Evolutionary conservation across 2,329 filamentous ascomycete genomes (phyloP).

Genomic region (Zymoseptoria pseudotritici): DNA sequence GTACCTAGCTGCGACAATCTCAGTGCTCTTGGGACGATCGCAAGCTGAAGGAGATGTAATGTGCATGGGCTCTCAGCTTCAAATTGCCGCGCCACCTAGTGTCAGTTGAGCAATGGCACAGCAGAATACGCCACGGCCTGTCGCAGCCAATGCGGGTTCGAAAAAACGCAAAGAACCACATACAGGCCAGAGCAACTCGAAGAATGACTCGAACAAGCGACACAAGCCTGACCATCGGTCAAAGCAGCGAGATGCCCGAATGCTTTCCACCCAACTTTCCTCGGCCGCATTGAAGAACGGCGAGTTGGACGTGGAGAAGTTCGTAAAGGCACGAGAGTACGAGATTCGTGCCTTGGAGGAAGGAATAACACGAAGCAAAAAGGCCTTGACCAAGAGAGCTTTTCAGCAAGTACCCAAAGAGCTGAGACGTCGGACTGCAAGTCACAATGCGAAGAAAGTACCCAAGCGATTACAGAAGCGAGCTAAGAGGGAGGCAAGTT

Average conservation of each 20-base stretch:
- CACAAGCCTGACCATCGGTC: conserved; percentile 17
- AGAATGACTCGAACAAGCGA: conserved; percentile 10
- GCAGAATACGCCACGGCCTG: conserved; percentile 1
- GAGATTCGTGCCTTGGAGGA: conserved; percentile 81
- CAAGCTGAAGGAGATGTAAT: too few relatives aligned
- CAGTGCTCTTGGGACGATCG: neutral
- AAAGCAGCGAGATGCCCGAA: conserved; percentile 36
- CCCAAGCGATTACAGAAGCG: conserved; percentile 66
- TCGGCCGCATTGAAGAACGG: conserved; percentile 57
- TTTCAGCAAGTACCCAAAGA: conserved; percentile 87
- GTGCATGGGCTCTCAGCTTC: too few relatives aligned
- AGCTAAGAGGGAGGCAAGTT: conserved; percentile 52
- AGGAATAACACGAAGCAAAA: conserved; percentile 70
- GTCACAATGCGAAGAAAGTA: conserved; percentile 87
- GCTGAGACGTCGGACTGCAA: conserved; percentile 79
- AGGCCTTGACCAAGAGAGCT: conserved; percentile 58
- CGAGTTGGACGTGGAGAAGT: conserved; percentile 76
- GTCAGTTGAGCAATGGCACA: conserved; percentile 3
- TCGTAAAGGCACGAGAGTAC: conserved; percentile 77
- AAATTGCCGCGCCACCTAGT: neutral
- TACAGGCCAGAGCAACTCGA: conserved; percentile 3
- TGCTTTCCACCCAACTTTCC: conserved; percentile 39
- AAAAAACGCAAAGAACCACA: conserved; percentile 25
- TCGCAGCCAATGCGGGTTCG: conserved; percentile 3
- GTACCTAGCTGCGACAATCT: neutral